Evolutionary conservation across 371 early-diverging fungal genomes (phyloP).

Genomic region (Apophysomyces ossiformis): DNA sequence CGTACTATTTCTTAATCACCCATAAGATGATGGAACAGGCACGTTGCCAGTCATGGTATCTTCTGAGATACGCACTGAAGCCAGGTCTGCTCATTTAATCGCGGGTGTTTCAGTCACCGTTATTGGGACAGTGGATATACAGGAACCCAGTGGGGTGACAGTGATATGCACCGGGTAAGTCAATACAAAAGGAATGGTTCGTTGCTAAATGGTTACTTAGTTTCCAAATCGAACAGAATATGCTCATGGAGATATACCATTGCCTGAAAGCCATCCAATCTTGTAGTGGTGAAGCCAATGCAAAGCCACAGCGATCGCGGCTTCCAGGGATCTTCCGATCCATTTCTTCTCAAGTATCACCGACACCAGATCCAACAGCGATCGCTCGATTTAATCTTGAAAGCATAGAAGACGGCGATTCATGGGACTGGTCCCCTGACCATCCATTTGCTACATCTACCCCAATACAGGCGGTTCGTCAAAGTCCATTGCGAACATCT

Average conservation of each 20-base stretch:
- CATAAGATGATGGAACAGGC: constrained; percentile 29
- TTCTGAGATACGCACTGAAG: constrained; percentile 13
- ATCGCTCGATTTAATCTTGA: constrained; percentile 11
- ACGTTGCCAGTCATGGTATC: constrained; percentile 20
- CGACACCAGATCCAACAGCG: not conserved
- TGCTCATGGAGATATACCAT: constrained; percentile 21
- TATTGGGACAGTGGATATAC: constrained; percentile 13
- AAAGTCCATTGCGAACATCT: constrained; percentile 1
- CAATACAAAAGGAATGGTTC: not conserved
- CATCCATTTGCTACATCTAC: constrained; percentile 29
- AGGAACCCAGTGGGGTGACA: constrained; percentile 8
- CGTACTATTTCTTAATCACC: not conserved
- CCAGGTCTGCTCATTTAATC: constrained; percentile 10
- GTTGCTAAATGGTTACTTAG: constrained; percentile 3
- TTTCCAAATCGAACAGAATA: constrained; percentile 21
- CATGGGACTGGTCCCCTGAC: constrained; percentile 27
- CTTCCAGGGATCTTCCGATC: not conserved
- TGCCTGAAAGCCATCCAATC: constrained; percentile 16
- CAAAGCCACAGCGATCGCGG: not conserved
- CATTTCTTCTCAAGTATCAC: constrained; percentile 4
- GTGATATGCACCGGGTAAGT: constrained; percentile 15
- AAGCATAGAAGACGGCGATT: constrained; percentile 13
- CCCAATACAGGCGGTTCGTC: constrained; percentile 9
- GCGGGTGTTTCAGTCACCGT: constrained; percentile 18
- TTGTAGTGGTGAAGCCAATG: not conserved